Conservation (phyloP, 495 filamentous ascomycete species). For the Chaetomium tenue region DNA sequence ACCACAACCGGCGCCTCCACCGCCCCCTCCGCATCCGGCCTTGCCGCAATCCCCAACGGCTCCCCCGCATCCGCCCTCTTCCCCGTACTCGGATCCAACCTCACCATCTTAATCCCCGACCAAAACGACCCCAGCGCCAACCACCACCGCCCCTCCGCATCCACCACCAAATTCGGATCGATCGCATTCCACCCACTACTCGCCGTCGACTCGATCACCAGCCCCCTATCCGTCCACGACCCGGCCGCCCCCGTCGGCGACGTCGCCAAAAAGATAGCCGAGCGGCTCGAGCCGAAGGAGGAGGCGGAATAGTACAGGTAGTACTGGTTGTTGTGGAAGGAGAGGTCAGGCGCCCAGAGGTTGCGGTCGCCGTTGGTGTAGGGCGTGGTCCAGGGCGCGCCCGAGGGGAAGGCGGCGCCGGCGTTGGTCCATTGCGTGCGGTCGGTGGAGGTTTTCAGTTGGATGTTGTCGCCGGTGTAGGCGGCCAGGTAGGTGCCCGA, state of each 20-base stretch:
- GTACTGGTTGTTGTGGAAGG: conserved; percentile 13
- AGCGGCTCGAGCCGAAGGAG: conserved; percentile 14
- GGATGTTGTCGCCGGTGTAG: conserved; percentile 15
- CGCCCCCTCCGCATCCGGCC: conserved; percentile 8
- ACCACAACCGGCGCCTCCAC: conserved; percentile 11
- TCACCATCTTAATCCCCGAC: conserved; percentile 15
- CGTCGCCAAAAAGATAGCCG: conserved; percentile 18
- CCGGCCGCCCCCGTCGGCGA: conserved; percentile 12
- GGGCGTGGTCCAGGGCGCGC: conserved; percentile 15
- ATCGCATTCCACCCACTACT: conserved; percentile 12
- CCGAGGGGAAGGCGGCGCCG: conserved; percentile 12
- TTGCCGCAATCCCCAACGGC: conserved; percentile 1
- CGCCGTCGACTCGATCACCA: conserved; percentile 16
- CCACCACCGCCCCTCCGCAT: conserved; percentile 17
- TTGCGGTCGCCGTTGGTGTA: conserved; percentile 11
- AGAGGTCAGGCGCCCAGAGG: conserved; percentile 17
- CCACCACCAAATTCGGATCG: conserved; percentile 15
- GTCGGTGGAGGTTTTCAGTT: conserved; percentile 15
- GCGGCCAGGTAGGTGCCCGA: conserved; percentile 12
- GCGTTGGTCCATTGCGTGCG: conserved; percentile 11
- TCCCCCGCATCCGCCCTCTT: conserved; percentile 6
- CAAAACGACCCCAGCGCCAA: conserved; percentile 16
- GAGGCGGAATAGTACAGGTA: conserved; percentile 18
- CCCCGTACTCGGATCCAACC: conserved; percentile 3
- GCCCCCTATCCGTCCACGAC: conserved; percentile 12